Percentiles rank a stretch among this genome's conserved stretches.
These are phyloP conservation scores for Amphirosellinia nigrospora DNA, from an alignment of 495 filamentous ascomycete species.

Conservation along the genomic window DNA sequence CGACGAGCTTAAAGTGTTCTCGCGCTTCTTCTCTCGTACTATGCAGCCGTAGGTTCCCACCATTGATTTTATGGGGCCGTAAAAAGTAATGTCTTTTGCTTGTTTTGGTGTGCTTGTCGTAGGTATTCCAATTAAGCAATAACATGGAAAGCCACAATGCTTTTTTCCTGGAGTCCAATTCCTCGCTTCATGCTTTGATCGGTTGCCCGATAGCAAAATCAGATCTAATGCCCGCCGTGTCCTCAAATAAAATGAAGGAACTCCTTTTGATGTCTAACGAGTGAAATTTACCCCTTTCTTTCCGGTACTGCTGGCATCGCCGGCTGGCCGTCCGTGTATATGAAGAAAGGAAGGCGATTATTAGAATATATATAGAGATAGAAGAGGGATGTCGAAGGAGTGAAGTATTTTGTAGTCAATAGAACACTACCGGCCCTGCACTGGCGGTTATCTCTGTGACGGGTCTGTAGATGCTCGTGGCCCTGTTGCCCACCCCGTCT, in stretches of 20 bases:
- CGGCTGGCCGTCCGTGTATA: background rate
- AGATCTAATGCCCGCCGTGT: slow-evolving; percentile 23
- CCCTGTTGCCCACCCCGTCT: slow-evolving; percentile 55
- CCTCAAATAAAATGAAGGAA: slow-evolving; percentile 14
- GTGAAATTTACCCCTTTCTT: slow-evolving; percentile 1
- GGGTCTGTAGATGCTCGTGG: slow-evolving; percentile 38
- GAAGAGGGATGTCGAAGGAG: background rate
- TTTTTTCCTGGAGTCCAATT: slow-evolving; percentile 22
- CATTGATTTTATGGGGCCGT: background rate
- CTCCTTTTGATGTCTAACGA: slow-evolving; percentile 17
- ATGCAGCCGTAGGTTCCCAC: background rate
- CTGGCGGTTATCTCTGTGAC: slow-evolving; percentile 8
- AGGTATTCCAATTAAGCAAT: slow-evolving; percentile 3
- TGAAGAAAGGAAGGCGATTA: background rate
- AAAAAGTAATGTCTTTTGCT: slow-evolving; percentile 1
- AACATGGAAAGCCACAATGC: slow-evolving; percentile 17
- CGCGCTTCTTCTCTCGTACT: background rate
- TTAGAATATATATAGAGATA: slow-evolving; percentile 1
- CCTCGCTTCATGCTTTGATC: slow-evolving; percentile 19
- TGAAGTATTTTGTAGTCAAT: background rate
- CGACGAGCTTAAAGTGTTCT: background rate
- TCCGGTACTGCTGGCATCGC: slow-evolving; percentile 3
- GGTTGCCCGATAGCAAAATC: slow-evolving; percentile 23
- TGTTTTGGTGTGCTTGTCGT: background rate
- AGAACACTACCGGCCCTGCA: background rate